phyloP scores from a whole-genome alignment of 2,329 filamentous ascomycete genomes.

The Microdochium trichocladiopsis region DNA sequence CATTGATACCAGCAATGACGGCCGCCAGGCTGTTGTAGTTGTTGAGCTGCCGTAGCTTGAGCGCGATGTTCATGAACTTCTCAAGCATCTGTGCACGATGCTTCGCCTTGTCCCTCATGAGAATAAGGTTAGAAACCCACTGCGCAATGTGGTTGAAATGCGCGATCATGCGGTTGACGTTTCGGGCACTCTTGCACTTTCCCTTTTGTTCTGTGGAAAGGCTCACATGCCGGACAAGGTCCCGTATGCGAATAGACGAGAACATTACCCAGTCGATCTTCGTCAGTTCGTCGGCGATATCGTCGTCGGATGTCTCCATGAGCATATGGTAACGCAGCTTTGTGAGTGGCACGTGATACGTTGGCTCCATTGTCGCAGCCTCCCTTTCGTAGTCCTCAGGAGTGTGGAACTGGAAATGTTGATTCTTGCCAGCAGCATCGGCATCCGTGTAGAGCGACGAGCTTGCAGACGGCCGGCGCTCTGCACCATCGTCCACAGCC shows the following conservation, averaged over 20 bases:
- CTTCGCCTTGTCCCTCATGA: conserved; percentile 92
- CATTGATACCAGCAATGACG: conserved; percentile 86
- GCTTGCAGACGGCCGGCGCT: conserved; percentile 36
- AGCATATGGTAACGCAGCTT: conserved; percentile 87
- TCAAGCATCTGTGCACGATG: conserved; percentile 86
- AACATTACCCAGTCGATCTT: conserved; percentile 99
- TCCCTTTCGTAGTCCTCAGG: conserved; percentile 77
- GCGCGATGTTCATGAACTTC: conserved; percentile 88
- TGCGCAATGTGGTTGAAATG: conserved; percentile 84
- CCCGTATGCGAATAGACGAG: conserved; percentile 84
- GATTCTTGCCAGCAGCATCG: conserved; percentile 23
- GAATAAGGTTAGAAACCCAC: conserved; percentile 76
- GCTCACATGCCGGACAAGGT: conserved; percentile 87
- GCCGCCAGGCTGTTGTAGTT: conserved; percentile 98
- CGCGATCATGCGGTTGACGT: conserved; percentile 89
- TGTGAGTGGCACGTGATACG: conserved; percentile 61
- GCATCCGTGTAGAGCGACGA: conserved; percentile 34
- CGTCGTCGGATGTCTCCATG: conserved; percentile 78
- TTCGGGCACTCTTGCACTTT: conserved; percentile 68
- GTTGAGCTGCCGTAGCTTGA: conserved; percentile 82
- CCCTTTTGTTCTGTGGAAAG: conserved; percentile 65
- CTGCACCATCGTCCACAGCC: conserved; percentile 35
- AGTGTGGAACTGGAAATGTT: conserved; percentile 52
- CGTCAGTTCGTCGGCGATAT: conserved; percentile 85
- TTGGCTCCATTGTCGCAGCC: conserved; percentile 64